These are phyloP conservation scores for Russula vinacea DNA, from an alignment of 768 basidiomycete genomes.

Conservation along the genomic window DNA sequence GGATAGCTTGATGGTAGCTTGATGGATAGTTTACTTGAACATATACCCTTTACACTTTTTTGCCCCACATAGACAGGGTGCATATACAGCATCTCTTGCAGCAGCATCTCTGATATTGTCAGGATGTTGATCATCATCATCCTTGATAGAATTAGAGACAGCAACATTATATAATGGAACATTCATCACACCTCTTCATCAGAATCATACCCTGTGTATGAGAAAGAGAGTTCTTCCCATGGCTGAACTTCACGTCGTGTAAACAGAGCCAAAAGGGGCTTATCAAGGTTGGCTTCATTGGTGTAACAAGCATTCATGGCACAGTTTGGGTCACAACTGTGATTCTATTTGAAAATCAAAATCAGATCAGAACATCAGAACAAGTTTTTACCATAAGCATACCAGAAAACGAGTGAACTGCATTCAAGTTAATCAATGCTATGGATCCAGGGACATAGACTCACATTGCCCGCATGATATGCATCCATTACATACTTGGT, in stretches of 20 bases:
- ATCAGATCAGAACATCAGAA: constrained; percentile 52
- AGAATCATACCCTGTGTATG: constrained; percentile 55
- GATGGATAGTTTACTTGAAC: constrained; percentile 30
- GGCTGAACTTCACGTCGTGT: constrained; percentile 59
- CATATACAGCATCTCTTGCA: constrained; percentile 44
- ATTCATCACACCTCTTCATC: constrained; percentile 34
- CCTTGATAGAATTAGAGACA: constrained; percentile 5
- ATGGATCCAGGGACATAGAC: constrained; percentile 33
- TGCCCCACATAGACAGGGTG: constrained; percentile 51
- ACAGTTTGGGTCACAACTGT: constrained; percentile 88
- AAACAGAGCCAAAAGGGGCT: constrained; percentile 68
- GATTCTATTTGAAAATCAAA: constrained; percentile 54
- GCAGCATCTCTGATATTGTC: constrained; percentile 31
- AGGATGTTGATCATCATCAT: constrained; percentile 9
- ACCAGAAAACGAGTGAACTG: constrained; percentile 93
- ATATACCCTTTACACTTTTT: constrained; percentile 47
- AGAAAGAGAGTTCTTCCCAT: constrained; percentile 73
- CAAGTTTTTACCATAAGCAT: no score
- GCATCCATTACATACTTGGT: constrained; percentile 71
- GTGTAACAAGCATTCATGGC: constrained; percentile 68
- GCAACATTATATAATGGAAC: neutral
- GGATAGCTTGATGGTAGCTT: no score
- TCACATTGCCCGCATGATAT: constrained; percentile 81
- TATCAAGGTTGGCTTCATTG: constrained; percentile 68
- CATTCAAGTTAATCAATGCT: constrained; percentile 15